phyloP scores from a whole-genome alignment of 441 rosid species.

The Populus hybrid region DNA sequence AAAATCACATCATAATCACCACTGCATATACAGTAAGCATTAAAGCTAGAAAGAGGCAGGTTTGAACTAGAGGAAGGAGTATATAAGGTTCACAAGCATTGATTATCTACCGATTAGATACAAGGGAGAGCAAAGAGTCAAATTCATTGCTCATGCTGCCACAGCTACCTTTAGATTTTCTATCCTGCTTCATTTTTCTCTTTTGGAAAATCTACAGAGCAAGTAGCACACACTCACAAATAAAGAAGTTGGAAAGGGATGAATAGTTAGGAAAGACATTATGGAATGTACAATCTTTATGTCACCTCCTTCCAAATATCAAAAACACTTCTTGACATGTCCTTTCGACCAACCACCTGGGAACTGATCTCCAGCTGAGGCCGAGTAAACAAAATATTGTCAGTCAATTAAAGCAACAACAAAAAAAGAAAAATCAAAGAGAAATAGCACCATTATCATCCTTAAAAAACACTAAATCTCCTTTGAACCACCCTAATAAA shows the following conservation, averaged over 20 bases:
- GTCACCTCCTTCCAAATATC: conserved; percentile 98
- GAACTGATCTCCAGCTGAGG: conserved; percentile 77
- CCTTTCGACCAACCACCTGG: conserved; percentile 94
- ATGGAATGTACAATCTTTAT: conserved; percentile 6
- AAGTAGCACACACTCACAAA: conserved; percentile 17
- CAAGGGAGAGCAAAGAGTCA: conserved; percentile 60
- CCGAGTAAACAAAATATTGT: conserved; percentile 23
- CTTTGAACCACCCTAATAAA: background rate
- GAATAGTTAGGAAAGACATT: conserved; percentile 10
- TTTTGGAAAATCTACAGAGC: conserved; percentile 75
- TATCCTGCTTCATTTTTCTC: conserved; percentile 55
- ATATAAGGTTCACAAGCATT: conserved; percentile 14
- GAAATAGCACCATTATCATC: background rate
- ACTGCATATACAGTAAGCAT: conserved; percentile 50
- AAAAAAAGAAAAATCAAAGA: background rate
- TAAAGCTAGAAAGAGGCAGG: conserved; percentile 17
- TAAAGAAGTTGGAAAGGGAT: conserved; percentile 21
- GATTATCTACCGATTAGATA: conserved; percentile 65
- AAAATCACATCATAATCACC: conserved; percentile 88
- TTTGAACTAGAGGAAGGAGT: conserved; percentile 9
- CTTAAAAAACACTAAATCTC: background rate
- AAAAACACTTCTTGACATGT: conserved; percentile 77
- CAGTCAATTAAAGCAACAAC: conserved; percentile 13
- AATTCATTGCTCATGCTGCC: conserved; percentile 46
- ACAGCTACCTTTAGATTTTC: conserved; percentile 30